Evolutionary conservation across 2,329 filamentous ascomycete species (phyloP), one percentile per base, ranked within the genome.

Genomic region (Botrytis medusae): DNA sequence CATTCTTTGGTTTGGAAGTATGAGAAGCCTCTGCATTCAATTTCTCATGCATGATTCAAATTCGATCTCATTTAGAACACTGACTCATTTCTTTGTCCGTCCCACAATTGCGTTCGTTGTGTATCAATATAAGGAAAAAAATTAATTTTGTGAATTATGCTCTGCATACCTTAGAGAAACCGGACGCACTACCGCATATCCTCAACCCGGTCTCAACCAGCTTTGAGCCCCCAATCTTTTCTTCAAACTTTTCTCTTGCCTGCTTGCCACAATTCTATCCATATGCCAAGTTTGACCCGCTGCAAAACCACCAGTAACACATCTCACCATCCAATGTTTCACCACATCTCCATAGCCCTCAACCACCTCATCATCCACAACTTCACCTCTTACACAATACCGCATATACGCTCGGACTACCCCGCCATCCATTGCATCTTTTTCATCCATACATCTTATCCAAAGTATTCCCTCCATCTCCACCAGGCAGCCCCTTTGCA

Each of bases 261-360:
- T 34, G 1, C 29, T n/a, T 51, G 12, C 42, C 9, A 5, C 2
- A 10, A 20, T 16, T 1, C 10, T 32, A 34, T 67, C 5, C n/a
- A 64, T 20, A 34, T 12, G 8, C 65, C 10, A 12, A 59, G 20
- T 34, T 20, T 69, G 4, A 20, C 6, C 44, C 12, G 48, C 32
- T 12, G 8, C 25, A 44, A 25, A 44, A 60, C 12, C 20, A 44
- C 12, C n/a, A 42, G 51, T 46, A 25, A 18, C n/a, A 59, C 67
- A 69, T 69, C 42, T n/a, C 67, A 60, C 51, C 25, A 44, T 54
- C n/a, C 37, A 32, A 69, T 37, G 67, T 61, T 61, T 6, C 67
- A 69, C 67, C 7, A n/a, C 48, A 59, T 44, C 2, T 10, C n/a
- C n/a, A 42, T 46, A 46, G 25, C 29, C 18, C 22, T n/a, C 37